Percentiles rank a stretch among this genome's conserved stretches.
These are phyloP conservation scores for Ogataea populi-albae DNA, from an alignment of 805 yeast genomes.

Conservation along the genomic window DNA sequence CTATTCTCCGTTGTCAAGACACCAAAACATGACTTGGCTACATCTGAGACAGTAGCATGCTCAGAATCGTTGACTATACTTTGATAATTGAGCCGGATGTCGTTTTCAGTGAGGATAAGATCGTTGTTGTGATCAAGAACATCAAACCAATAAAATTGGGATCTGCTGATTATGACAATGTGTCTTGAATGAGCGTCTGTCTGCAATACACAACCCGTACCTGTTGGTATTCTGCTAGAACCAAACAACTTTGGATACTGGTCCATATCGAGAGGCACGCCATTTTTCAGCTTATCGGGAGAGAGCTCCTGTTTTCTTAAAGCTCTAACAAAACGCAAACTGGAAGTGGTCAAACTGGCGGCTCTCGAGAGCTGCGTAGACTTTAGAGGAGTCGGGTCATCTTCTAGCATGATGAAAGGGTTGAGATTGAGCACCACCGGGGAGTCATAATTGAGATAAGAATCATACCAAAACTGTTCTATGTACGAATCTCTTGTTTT, in stretches of 20 bases:
- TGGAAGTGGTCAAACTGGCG: constrained; percentile 70
- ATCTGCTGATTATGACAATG: constrained; percentile 74
- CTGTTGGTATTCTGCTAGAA: constrained; percentile 80
- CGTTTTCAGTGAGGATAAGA: constrained; percentile 69
- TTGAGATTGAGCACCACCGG: constrained; percentile 90
- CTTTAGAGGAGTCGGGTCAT: constrained; percentile 77
- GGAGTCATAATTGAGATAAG: constrained; percentile 81
- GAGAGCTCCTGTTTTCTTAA: constrained; percentile 70
- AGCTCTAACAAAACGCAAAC: constrained; percentile 77
- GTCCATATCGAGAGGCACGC: constrained; percentile 78
- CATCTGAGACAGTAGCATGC: constrained; percentile 49
- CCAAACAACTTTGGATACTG: constrained; percentile 88
- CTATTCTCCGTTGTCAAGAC: constrained; percentile 88
- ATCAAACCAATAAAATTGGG: constrained; percentile 94
- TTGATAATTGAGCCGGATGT: constrained; percentile 69
- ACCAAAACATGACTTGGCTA: constrained; percentile 79
- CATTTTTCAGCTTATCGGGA: constrained; percentile 64
- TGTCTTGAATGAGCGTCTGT: constrained; percentile 74
- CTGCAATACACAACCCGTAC: constrained; percentile 81
- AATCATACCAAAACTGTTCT: constrained; percentile 93
- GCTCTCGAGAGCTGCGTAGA: constrained; percentile 74
- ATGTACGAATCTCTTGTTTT: constrained; percentile 72
- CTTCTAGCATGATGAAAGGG: constrained; percentile 87
- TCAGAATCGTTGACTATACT: constrained; percentile 75
- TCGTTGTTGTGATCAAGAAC: constrained; percentile 74